Evolutionary conservation across 1,284 basidiomycete species (phyloP), one percentile per base, ranked within the genome.

Genomic region (Bondarzewia mesenterica): DNA sequence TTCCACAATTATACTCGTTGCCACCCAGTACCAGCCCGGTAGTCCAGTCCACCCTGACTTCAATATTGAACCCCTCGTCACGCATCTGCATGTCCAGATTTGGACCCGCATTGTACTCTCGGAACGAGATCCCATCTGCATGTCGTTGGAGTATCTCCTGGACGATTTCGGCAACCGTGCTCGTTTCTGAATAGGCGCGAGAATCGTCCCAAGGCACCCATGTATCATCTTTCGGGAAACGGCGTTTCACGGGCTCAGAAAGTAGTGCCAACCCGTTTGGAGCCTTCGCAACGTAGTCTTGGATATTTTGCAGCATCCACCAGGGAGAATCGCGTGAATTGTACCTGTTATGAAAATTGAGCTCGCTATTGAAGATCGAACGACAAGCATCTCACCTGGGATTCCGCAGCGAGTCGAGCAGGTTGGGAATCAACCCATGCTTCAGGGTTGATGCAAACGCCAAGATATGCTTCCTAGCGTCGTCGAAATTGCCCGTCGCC

Each of bases 241-340:
- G 82, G 21, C 95, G 80, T 63, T 85, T 90, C 49, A 98, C 85
- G 2, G 74, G 70, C 60, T 95, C 93, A 2, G 80, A 73, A 37
- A 99, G 77, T 49, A 99, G 78, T 0, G 81, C 70, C 29, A 89
- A 63, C 2, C 96, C 95, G 54, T 92, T 85, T 0, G 94, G 92
- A 1, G 89, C 90, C 67, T 80, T 85, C 50, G 72, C 73, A 36
- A 82, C 84, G 64, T 97, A 98, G 66, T 98, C 93, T 62, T 98
- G 95, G 50, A 98, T 95, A 60, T 91, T 96, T 64, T 99, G 95
- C 50, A 97, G 67, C 87, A 98, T 96, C 90, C 93, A 99, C 95
- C 93, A 96, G 23, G 92, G 90, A 5, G 88, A 89, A 60, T 93
- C 91, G 41, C 92, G 83, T 7, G 89, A 94, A 61, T 94, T 94